Conservation (phyloP, 1,284 basidiomycete genomes). For the Sporisorium iseilematis-ciliati region DNA sequence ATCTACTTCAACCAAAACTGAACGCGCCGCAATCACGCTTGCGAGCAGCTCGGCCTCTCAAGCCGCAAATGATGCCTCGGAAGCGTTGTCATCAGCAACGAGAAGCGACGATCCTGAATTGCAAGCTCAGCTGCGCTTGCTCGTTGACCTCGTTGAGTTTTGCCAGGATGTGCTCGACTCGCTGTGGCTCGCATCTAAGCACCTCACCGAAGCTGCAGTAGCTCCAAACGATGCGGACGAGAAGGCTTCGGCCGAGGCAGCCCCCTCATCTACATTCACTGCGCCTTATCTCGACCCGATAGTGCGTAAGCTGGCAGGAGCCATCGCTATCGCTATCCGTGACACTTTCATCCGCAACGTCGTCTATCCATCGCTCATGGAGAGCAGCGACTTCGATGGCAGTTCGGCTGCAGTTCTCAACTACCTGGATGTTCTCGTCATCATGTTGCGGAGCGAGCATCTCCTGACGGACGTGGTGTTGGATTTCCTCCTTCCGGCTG, state of each 20-base stretch:
- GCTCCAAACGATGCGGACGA: constrained; percentile 14
- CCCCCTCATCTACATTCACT: neutral
- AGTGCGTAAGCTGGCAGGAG: constrained; percentile 40
- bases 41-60: constrained; percentile 35
- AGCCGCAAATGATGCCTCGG: constrained; percentile 11
- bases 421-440: constrained; percentile 80
- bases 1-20: neutral
- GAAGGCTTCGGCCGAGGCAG: constrained; percentile 3
- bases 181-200: constrained; percentile 31
- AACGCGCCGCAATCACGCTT: constrained; percentile 29
- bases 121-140: constrained; percentile 83
- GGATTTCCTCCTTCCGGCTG: constrained; percentile 43
- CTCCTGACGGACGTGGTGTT: constrained; percentile 56
- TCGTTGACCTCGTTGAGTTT: constrained; percentile 90
- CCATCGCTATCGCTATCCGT: constrained; percentile 75
- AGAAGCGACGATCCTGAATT: constrained; percentile 77
- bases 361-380: constrained; percentile 90
- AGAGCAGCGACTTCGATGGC: constrained; percentile 91
- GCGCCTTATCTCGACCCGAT: constrained; percentile 29
- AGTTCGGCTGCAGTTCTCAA: constrained; percentile 95
- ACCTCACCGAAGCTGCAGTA: constrained; percentile 21
- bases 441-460: constrained; percentile 54
- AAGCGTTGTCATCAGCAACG: constrained; percentile 61
- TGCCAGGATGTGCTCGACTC: constrained; percentile 80
- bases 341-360: constrained; percentile 92